A percentile compares a stretch with the other conserved stretches of the same genome.
These are phyloP conservation scores for Phytophthora parvispora DNA, from an alignment of 352 stramenopile genomes.

Conservation along the genomic window DNA sequence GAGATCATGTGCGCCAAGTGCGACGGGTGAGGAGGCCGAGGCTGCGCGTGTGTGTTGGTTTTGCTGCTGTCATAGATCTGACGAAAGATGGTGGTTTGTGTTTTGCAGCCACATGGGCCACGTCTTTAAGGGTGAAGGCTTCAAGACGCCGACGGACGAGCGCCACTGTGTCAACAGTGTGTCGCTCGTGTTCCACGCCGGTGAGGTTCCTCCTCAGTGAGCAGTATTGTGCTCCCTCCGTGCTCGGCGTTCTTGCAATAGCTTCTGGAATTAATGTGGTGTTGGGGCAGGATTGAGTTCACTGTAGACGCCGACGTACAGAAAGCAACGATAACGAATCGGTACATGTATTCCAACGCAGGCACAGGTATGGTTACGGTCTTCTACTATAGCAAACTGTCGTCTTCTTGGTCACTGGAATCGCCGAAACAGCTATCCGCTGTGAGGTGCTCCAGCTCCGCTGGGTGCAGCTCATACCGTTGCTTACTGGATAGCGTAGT, in stretches of 20 bases:
- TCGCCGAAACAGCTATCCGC: constrained; percentile 58
- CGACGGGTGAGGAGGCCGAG: constrained; percentile 64
- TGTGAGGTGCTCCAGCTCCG: constrained; percentile 58
- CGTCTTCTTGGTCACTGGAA: constrained; percentile 60
- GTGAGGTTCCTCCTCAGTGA: constrained; percentile 62
- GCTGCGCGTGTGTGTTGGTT: background rate
- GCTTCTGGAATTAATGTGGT: constrained; percentile 3
- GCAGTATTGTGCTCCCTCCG: background rate
- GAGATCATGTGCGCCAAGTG: constrained; percentile 93
- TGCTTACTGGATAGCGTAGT: constrained; percentile 28
- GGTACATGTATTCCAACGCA: constrained; percentile 27
- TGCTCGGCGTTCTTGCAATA: background rate
- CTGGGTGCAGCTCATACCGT: constrained; percentile 46
- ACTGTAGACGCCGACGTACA: constrained; percentile 18
- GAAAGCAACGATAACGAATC: constrained; percentile 19
- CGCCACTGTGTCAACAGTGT: constrained; percentile 94
- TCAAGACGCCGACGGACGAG: constrained; percentile 89
- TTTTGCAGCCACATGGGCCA: constrained; percentile 88
- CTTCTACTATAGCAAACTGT: constrained; percentile 57
- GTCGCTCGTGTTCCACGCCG: constrained; percentile 86
- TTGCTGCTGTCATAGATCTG: constrained; percentile 9
- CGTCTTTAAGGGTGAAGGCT: constrained; percentile 92
- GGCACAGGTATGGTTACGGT: constrained; percentile 4
- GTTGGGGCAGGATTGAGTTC: constrained; percentile 8
- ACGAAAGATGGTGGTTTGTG: constrained; percentile 9